A percentile compares a stretch with the other conserved stretches of the same genome.
phyloP scores from a whole-genome alignment of 805 yeast genomes.

The Hermanozyma aechmeae region DNA sequence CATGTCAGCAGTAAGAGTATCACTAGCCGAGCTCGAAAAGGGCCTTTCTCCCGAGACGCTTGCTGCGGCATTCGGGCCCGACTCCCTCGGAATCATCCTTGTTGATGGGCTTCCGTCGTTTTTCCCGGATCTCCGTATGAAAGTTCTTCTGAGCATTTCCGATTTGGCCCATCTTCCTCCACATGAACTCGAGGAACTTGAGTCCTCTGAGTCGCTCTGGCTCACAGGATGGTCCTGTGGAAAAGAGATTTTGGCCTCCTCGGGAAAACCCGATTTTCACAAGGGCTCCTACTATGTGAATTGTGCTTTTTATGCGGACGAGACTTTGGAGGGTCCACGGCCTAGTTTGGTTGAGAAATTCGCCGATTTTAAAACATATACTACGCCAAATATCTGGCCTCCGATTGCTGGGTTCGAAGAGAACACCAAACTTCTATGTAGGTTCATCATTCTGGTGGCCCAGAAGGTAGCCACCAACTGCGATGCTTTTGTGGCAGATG shows the following conservation, averaged over 20 bases:
- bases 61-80: slow-evolving; percentile 42
- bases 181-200: slow-evolving; percentile 26
- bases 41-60: slow-evolving; percentile 24
- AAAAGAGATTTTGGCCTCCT: slow-evolving; percentile 34
- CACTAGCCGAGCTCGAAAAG: slow-evolving; percentile 16
- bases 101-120: slow-evolving; percentile 33
- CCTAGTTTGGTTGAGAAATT: slow-evolving; percentile 19
- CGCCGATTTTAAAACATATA: slow-evolving; percentile 32
- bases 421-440: slow-evolving; percentile 30
- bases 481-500: too few relatives aligned
- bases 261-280: slow-evolving; percentile 36
- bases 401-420: slow-evolving; percentile 20
- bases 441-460: slow-evolving; percentile 40
- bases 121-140: slow-evolving; percentile 28
- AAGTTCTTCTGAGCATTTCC: slow-evolving; percentile 35
- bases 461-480: slow-evolving; percentile 44
- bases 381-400: slow-evolving; percentile 49
- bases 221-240: slow-evolving; percentile 57
- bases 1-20: slow-evolving; percentile 12
- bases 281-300: slow-evolving; percentile 54
- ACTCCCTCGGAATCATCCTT: slow-evolving; percentile 46
- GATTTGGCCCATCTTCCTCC: slow-evolving; percentile 30
- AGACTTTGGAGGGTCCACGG: slow-evolving; percentile 37
- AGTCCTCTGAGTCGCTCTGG: slow-evolving; percentile 42
- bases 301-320: slow-evolving; percentile 43